Percentiles rank a stretch among this genome's conserved stretches.
phyloP scores from a whole-genome alignment of 345 rosid genomes.

The Boechera divaricarpa region DNA sequence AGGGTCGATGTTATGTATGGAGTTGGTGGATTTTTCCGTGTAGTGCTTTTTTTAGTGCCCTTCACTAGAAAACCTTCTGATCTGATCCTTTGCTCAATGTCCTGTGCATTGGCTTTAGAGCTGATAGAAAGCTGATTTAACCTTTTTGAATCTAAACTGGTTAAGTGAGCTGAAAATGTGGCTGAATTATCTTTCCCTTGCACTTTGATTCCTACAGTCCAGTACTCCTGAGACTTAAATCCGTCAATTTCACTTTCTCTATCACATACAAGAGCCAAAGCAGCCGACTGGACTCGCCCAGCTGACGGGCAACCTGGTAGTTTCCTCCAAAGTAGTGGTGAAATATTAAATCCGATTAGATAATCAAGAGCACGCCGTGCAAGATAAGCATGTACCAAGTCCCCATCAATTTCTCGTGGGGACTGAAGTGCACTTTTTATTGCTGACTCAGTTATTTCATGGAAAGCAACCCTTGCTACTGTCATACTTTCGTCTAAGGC shows the following conservation, averaged over 20 bases:
- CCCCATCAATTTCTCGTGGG: constrained; percentile 83
- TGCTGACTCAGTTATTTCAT: constrained; percentile 94
- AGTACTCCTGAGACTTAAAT: constrained; percentile 84
- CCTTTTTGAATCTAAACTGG: constrained; percentile 68
- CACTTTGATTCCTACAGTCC: constrained; percentile 70
- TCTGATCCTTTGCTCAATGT: constrained; percentile 62
- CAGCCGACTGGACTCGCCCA: constrained; percentile 99
- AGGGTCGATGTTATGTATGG: constrained; percentile 98
- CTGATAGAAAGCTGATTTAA: constrained; percentile 76
- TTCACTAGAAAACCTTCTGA: constrained; percentile 61
- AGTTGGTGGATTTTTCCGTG: constrained; percentile 79
- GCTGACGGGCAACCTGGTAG: constrained; percentile 98
- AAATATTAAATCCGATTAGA: constrained; percentile 91
- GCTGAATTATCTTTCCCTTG: constrained; percentile 46
- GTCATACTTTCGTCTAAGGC: constrained; percentile 73
- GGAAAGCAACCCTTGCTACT: constrained; percentile 90
- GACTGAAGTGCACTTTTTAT: constrained; percentile 76
- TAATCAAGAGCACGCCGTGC: constrained; percentile 98
- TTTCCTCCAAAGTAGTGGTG: constrained; percentile 95
- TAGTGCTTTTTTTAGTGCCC: constrained; percentile 58
- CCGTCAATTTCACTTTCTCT: constrained; percentile 92
- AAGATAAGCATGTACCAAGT: constrained; percentile 92
- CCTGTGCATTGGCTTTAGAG: constrained; percentile 61
- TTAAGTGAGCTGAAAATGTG: constrained; percentile 66
- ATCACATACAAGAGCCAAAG: constrained; percentile 87